Evolutionary conservation across 2,329 filamentous ascomycete species (phyloP).

Genomic region (Stachybotrys elegans): DNA sequence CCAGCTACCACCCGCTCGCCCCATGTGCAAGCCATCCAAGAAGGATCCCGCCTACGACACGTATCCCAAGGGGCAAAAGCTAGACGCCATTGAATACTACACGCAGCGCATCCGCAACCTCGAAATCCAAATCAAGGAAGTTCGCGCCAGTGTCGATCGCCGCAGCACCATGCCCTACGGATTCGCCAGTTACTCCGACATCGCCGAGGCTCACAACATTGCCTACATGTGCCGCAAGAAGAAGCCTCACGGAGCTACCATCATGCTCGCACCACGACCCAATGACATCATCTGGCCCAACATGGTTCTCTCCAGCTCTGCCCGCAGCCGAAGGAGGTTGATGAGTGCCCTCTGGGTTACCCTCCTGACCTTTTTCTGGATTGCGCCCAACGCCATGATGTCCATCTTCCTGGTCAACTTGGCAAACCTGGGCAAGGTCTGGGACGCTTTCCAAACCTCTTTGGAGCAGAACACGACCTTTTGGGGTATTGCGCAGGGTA

Average conservation of each 20-base stretch:
- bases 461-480: constrained; percentile 58
- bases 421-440: constrained; percentile 72
- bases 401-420: constrained; percentile 90
- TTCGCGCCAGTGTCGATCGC: constrained; percentile 76
- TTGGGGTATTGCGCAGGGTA: constrained; percentile 90
- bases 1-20: constrained; percentile 70
- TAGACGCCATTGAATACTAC: constrained; percentile 92
- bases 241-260: constrained; percentile 70
- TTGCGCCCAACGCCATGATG: constrained; percentile 89
- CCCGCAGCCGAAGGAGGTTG: constrained; percentile 66
- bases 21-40: constrained; percentile 74
- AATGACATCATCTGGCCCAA: constrained; percentile 97
- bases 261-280: constrained; percentile 76
- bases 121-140: constrained; percentile 78
- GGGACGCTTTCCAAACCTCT: constrained; percentile 66
- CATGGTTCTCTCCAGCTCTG: constrained; percentile 64
- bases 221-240: constrained; percentile 78
- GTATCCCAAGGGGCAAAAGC: constrained; percentile 64
- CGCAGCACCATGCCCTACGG: constrained; percentile 86
- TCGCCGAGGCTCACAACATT: constrained; percentile 81
- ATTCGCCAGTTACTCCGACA: constrained; percentile 88
- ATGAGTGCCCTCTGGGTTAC: constrained; percentile 82
- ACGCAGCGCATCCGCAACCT: constrained; percentile 79
- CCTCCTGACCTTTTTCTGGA: constrained; percentile 77
- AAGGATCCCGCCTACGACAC: constrained; percentile 65